phyloP scores from a whole-genome alignment of 352 stramenopile genomes.

The Phytophthora europaea region DNA sequence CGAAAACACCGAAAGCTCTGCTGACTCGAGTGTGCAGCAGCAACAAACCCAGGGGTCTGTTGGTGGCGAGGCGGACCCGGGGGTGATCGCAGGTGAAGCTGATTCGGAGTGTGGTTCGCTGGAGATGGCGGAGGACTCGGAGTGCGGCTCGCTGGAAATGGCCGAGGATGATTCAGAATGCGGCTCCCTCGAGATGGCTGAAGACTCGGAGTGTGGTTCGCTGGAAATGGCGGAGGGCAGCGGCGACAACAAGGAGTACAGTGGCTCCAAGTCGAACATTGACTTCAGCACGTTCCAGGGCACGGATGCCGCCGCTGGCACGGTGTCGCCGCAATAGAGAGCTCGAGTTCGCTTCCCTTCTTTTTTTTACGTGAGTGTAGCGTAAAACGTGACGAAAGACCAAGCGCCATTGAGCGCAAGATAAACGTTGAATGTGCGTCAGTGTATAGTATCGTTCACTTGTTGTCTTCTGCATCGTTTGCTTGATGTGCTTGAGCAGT shows the following conservation, averaged over 20 bases:
- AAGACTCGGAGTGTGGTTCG: slow-evolving; percentile 31
- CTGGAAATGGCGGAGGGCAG: slow-evolving; percentile 4
- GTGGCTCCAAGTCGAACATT: slow-evolving; percentile 44
- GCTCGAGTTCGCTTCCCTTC: not conserved
- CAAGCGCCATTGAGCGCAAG: slow-evolving; percentile 30
- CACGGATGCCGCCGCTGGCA: slow-evolving; percentile 30
- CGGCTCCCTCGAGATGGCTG: slow-evolving; percentile 42
- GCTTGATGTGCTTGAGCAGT: not conserved
- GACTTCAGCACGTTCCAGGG: slow-evolving; percentile 40
- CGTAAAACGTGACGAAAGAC: slow-evolving; percentile 48
- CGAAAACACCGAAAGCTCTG: not conserved
- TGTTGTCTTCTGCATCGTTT: slow-evolving; percentile 10
- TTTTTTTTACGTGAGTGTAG: slow-evolving; percentile 45
- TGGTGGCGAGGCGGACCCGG: not conserved
- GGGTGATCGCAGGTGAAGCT: not conserved
- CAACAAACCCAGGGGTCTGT: slow-evolving; percentile 3
- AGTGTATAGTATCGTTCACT: slow-evolving; percentile 22
- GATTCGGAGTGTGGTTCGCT: slow-evolving; percentile 32
- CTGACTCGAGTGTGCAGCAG: slow-evolving; percentile 1
- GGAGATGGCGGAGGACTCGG: slow-evolving; percentile 34
- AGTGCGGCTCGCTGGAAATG: slow-evolving; percentile 42
- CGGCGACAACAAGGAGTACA: slow-evolving; percentile 29
- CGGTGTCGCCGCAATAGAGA: slow-evolving; percentile 34
- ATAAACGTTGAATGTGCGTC: slow-evolving; percentile 47
- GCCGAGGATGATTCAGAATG: slow-evolving; percentile 36